A percentile compares a stretch with the other conserved stretches of the same genome.
Conservation (phyloP, 495 filamentous ascomycete species). For the Neurospora terricola region DNA sequence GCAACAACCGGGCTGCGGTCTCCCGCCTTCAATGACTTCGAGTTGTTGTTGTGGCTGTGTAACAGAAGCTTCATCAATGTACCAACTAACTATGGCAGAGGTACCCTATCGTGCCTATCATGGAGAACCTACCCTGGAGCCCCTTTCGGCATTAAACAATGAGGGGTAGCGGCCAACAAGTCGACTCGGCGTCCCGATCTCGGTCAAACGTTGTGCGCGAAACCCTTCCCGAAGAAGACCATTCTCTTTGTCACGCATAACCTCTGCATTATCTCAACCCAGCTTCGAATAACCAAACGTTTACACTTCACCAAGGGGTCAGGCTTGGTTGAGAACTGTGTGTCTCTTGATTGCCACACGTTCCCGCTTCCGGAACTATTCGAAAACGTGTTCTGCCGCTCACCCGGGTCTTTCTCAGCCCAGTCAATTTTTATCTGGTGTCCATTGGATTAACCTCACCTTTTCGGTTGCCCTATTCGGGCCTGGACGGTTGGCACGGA, state of each 20-base stretch:
- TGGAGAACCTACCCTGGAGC: background rate
- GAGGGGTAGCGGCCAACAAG: background rate
- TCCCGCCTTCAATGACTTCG: background rate
- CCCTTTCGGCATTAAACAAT: background rate
- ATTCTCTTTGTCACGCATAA: background rate
- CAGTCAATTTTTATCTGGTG: background rate
- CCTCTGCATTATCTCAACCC: background rate
- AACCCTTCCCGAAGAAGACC: background rate
- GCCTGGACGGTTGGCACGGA: background rate
- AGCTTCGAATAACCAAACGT: background rate
- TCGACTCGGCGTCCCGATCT: background rate
- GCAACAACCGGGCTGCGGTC: constrained; percentile 11
- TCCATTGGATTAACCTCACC: background rate
- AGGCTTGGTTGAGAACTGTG: background rate
- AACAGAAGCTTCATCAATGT: background rate
- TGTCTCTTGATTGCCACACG: background rate
- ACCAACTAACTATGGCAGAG: background rate
- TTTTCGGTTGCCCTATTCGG: background rate
- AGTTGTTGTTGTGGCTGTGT: background rate
- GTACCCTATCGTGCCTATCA: background rate
- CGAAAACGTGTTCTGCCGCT: background rate
- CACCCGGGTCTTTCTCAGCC: background rate
- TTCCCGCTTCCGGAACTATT: background rate
- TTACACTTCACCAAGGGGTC: background rate
- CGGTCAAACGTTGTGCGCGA: background rate